These are phyloP conservation scores for Aciculoconidium aculeatum DNA, from an alignment of 805 yeast species.

Conservation along the genomic window DNA sequence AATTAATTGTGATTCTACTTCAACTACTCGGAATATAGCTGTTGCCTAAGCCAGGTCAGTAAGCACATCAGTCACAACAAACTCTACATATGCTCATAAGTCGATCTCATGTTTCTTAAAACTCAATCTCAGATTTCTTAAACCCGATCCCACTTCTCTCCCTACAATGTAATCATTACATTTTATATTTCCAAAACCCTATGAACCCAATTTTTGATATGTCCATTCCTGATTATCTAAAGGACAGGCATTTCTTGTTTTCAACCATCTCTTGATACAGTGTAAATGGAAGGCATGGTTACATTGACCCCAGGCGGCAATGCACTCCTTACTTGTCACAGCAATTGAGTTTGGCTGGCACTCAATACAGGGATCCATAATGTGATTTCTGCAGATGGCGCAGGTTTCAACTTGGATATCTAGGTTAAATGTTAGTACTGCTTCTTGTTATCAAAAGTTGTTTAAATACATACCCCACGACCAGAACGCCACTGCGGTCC, in stretches of 20 bases:
- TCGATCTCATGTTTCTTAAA: no score
- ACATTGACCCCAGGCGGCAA: constrained; percentile 96
- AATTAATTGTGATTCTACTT: no score
- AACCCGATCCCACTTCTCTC: background rate
- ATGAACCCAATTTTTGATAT: constrained; percentile 64
- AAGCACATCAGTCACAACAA: no score
- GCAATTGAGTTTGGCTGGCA: constrained; percentile 80
- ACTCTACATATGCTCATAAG: no score
- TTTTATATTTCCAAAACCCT: constrained; percentile 3
- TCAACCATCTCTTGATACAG: constrained; percentile 93
- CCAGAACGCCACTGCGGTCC: constrained; percentile 99
- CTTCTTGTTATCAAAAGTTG: background rate
- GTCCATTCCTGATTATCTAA: constrained; percentile 90
- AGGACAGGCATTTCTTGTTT: constrained; percentile 94
- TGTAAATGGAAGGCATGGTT: constrained; percentile 98
- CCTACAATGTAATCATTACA: background rate
- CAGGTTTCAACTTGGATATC: constrained; percentile 90
- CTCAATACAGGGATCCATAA: constrained; percentile 97
- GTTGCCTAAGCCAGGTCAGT: no score
- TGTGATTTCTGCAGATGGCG: constrained; percentile 95
- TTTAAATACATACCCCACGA: constrained; percentile 70
- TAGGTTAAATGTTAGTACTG: constrained; percentile 19
- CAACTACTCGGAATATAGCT: no score
- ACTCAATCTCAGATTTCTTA: no score
- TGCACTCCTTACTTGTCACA: constrained; percentile 65